Evolutionary conservation across 441 rosid genomes (phyloP).

Genomic region (Syzygium syzygioides): DNA sequence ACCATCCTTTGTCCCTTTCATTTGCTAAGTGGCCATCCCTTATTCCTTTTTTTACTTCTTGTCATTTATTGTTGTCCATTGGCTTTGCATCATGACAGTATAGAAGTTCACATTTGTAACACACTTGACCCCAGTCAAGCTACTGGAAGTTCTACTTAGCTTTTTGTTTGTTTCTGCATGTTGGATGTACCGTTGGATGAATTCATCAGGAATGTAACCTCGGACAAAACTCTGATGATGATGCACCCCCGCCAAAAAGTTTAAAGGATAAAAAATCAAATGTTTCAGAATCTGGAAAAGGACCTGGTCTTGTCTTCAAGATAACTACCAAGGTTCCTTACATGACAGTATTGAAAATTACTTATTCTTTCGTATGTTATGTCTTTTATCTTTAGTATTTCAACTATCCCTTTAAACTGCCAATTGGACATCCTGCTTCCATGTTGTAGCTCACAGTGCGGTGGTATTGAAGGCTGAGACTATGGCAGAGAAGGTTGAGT

Average conservation of each 20-base stretch:
- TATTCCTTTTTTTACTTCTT: background rate
- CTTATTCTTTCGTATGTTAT: background rate
- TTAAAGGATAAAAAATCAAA: constrained; percentile 85
- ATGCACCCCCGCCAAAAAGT: constrained; percentile 62
- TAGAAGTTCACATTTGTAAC: background rate
- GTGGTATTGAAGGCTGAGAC: constrained; percentile 87
- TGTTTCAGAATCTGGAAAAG: constrained; percentile 69
- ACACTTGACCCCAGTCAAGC: background rate
- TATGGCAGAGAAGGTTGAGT: constrained; percentile 74
- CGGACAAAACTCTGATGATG: constrained; percentile 75
- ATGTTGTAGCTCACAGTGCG: constrained; percentile 75
- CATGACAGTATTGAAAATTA: constrained; percentile 93
- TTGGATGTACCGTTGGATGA: constrained; percentile 13
- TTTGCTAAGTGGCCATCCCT: background rate
- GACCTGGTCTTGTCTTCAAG: constrained; percentile 67
- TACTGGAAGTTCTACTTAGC: background rate
- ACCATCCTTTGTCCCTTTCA: background rate
- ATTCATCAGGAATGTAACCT: constrained; percentile 70
- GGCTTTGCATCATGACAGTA: background rate
- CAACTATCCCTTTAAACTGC: background rate
- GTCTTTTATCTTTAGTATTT: background rate
- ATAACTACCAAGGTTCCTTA: constrained; percentile 85
- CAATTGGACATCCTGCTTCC: background rate
- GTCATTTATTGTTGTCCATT: background rate
- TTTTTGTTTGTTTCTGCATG: background rate